phyloP scores from a whole-genome alignment of 352 stramenopile species.

The Phytopythium ostracodes region DNA sequence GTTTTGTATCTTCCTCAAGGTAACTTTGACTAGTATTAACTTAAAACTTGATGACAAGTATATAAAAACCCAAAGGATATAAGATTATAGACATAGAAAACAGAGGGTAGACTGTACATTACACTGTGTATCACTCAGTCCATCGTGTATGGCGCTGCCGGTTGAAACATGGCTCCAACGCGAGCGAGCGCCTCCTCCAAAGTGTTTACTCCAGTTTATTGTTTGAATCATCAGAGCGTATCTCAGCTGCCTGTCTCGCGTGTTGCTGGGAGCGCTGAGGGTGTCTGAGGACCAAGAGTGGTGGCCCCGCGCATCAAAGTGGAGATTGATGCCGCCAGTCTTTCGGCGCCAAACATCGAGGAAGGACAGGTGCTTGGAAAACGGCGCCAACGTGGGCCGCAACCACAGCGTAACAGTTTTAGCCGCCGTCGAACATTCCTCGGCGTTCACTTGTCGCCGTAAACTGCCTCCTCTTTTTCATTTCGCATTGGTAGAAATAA shows the following conservation, averaged over 20 bases:
- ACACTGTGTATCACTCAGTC: too few species aligned
- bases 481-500: background rate
- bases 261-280: background rate
- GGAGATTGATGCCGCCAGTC: background rate
- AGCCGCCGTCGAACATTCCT: background rate
- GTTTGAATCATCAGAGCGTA: background rate
- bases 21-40: too few species aligned
- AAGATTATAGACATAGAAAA: too few species aligned
- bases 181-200: background rate
- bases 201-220: background rate
- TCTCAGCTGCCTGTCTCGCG: background rate
- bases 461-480: background rate
- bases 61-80: too few species aligned
- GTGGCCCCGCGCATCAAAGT: background rate
- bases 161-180: background rate
- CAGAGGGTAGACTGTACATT: too few species aligned
- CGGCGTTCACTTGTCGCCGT: background rate
- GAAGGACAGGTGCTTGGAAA: background rate
- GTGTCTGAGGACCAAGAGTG: background rate
- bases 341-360: background rate
- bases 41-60: too few species aligned
- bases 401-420: background rate
- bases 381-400: background rate
- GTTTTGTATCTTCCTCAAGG: too few species aligned
- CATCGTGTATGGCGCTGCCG: too few species aligned